Base-by-base conservation (phyloP, 352 stramenopile genomes). In the Peronospora farinosa region DNA sequence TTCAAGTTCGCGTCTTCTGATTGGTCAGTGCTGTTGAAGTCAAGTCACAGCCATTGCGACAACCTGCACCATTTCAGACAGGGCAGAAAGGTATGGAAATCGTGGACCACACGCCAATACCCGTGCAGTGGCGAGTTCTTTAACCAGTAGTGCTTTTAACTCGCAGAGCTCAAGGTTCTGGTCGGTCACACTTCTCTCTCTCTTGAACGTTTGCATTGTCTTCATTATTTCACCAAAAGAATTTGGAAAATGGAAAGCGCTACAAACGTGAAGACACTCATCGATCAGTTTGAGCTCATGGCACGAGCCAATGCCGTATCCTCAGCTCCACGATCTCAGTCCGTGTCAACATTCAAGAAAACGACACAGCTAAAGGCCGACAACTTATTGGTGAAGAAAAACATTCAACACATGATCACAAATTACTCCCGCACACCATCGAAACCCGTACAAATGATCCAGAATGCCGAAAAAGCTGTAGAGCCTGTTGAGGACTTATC, bases 261-360 rank as follows among this genome's bases (percentile, higher is more conserved):
- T 28, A 44, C 19, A 30, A 60, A 12, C 13, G 65, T 71, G 32
- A 50, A 69, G 50, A 60, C 42, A n/a, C 62, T 71, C 13, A 71
- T 74, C 38, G 32, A 69, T 37, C 43, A 47, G 46, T 74, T 74
- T 36, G 65, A 74, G 45, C 47, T 56, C 25, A 61, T 74, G 54
- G 51, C 50, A 13, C 50, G 51, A 37, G 46, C 21, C 32, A 59
- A 60, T 15, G 40, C 19, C 1, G 23, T n/a, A 11, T n/a, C 41
- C 3, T 11, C 50, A 12, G 40, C 27, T 17, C 46, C 56, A 17
- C 45, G 21, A 28, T 27, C 42, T 10, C 42, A 50, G 41, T 51
- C 46, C 15, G 23, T 40, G 15, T 44, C 40, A 8, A 33, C 27
- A 32, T 51, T 36, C 23, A 57, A 28, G 17, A 56, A 13, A 32